Percentiles rank a stretch among this genome's conserved stretches.
phyloP scores from a whole-genome alignment of 495 filamentous ascomycete species.

The Xylaria palmicola region DNA sequence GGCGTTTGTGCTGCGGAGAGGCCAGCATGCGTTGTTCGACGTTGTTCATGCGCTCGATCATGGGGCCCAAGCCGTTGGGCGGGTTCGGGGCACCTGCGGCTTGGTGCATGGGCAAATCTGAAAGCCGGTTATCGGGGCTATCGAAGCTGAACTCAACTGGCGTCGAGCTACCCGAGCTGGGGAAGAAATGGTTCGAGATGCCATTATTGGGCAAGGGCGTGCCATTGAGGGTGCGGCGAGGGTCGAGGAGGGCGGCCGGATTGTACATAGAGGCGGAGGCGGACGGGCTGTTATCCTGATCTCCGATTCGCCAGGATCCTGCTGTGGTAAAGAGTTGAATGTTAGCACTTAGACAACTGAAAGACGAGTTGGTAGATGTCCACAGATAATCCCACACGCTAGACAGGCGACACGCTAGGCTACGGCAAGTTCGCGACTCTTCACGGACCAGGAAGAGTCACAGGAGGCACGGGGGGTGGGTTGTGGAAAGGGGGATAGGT shows the following conservation, averaged over 20 bases:
- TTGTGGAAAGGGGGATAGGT: conserved; percentile 11
- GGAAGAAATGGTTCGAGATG: conserved; percentile 17
- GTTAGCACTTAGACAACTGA: not conserved
- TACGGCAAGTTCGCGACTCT: not conserved
- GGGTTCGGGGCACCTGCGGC: not conserved
- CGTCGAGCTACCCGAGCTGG: conserved; percentile 16
- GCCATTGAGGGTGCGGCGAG: conserved; percentile 29
- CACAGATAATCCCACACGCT: not conserved
- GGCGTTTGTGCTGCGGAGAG: conserved; percentile 62
- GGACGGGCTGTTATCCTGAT: conserved; percentile 6
- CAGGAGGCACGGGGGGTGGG: not conserved
- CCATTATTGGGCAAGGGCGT: conserved; percentile 4
- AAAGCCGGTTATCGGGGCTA: conserved; percentile 27
- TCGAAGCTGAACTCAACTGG: conserved; percentile 45
- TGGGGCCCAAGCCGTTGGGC: conserved; percentile 40
- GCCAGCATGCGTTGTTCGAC: conserved; percentile 62
- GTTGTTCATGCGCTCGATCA: conserved; percentile 70
- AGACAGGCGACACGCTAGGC: not conserved
- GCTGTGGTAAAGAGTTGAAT: not conserved
- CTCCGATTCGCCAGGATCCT: conserved; percentile 26
- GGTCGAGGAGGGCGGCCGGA: conserved; percentile 39
- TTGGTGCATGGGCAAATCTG: conserved; percentile 9
- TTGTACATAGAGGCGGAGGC: conserved; percentile 26
- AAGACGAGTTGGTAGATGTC: not conserved
- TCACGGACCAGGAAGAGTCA: not conserved